phyloP scores from a whole-genome alignment of 139 green algal species.

The Ulvella scutata region DNA sequence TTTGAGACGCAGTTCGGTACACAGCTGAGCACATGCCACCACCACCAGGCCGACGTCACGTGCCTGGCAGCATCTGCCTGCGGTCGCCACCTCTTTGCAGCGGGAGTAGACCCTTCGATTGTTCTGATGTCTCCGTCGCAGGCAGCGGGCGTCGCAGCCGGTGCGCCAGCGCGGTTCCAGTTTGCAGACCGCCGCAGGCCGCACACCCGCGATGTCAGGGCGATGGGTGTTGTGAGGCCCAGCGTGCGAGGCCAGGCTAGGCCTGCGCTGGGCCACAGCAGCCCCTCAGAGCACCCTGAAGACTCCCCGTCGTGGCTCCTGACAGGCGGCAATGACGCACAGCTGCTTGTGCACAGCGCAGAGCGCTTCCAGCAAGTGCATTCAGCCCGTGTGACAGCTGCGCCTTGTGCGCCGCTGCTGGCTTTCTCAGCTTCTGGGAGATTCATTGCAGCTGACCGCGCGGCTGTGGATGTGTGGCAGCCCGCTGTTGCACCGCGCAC shows the following conservation, averaged over 20 bases:
- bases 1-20: slow-evolving; percentile 74
- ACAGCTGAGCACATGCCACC: slow-evolving; percentile 37
- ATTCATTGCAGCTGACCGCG: neutral
- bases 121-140: slow-evolving; percentile 6
- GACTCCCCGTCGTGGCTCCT: slow-evolving; percentile 56
- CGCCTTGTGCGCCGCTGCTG: neutral
- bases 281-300: slow-evolving; percentile 1
- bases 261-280: neutral
- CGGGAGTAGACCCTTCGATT: slow-evolving; percentile 63
- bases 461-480: neutral
- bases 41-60: slow-evolving; percentile 68
- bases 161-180: slow-evolving; percentile 60
- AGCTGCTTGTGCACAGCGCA: slow-evolving; percentile 43
- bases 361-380: slow-evolving; percentile 24
- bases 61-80: slow-evolving; percentile 48
- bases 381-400: slow-evolving; percentile 10
- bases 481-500: neutral
- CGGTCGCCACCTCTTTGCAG: slow-evolving; percentile 59
- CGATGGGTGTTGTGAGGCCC: slow-evolving; percentile 33
- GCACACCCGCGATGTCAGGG: slow-evolving; percentile 76
- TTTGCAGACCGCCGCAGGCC: slow-evolving; percentile 15
- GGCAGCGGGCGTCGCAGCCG: slow-evolving; percentile 16
- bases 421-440: neutral
- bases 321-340: slow-evolving; percentile 59
- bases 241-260: neutral